Evolutionary conservation across 2,329 filamentous ascomycete genomes (phyloP).

Genomic region (Chaetomiaceae sp.): DNA sequence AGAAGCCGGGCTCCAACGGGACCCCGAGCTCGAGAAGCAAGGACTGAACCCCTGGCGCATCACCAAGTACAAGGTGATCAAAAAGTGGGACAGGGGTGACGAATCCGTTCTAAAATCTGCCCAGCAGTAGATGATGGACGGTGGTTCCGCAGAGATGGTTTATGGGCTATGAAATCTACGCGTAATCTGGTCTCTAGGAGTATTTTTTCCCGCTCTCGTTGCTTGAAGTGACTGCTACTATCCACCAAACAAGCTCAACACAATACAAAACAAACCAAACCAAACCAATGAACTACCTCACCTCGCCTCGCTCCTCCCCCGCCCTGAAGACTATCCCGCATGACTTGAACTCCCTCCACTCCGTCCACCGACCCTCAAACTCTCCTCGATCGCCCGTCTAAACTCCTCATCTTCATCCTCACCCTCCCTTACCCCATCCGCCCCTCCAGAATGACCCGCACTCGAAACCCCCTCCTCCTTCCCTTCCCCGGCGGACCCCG

Average conservation of each 20-base stretch:
- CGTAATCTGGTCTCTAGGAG: too few relatives aligned
- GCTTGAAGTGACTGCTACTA: too few relatives aligned
- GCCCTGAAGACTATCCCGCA: conserved; percentile 6
- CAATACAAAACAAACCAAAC: too few relatives aligned
- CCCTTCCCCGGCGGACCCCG: conserved; percentile 17
- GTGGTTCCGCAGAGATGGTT: too few relatives aligned
- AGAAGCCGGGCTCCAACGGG: conserved; percentile 27
- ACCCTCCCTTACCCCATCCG: conserved; percentile 50
- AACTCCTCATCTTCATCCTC: conserved; percentile 55
- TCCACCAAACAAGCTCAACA: too few relatives aligned
- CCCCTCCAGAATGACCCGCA: conserved; percentile 33
- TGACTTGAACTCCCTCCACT: conserved; percentile 23
- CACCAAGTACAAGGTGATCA: conserved; percentile 22
- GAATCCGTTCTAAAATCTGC: too few relatives aligned
- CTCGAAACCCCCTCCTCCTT: conserved; percentile 32
- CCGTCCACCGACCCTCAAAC: conserved; percentile 41
- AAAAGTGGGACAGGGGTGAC: conserved; percentile 29
- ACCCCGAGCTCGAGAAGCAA: conserved; percentile 27
- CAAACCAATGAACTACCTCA: too few relatives aligned
- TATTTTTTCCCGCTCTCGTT: too few relatives aligned
- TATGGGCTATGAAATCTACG: too few relatives aligned
- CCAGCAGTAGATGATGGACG: too few relatives aligned
- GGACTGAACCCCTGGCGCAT: conserved; percentile 33
- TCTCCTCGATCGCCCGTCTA: conserved; percentile 51
- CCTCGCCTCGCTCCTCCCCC: background rate